Percentiles rank a stretch among this genome's conserved stretches.
phyloP scores from a whole-genome alignment of 176 grass and related monocot genomes.

The Oryza meridionalis region DNA sequence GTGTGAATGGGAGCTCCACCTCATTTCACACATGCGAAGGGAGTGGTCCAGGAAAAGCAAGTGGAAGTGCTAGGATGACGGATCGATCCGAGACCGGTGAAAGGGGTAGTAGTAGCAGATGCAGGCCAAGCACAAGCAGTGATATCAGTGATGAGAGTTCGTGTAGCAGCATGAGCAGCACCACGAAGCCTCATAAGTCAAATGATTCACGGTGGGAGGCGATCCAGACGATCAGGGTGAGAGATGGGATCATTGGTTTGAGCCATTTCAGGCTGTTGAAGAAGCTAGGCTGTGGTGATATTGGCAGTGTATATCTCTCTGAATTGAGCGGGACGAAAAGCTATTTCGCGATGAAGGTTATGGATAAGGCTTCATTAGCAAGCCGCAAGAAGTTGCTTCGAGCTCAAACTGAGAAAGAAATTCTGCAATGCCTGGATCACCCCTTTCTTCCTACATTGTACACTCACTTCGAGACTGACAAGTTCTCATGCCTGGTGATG shows the following conservation, averaged over 20 bases:
- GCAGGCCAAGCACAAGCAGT: slow-evolving; percentile 57
- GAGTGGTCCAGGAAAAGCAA: slow-evolving; percentile 36
- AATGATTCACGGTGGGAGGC: slow-evolving; percentile 62
- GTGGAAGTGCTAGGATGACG: slow-evolving; percentile 42
- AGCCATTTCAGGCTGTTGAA: slow-evolving; percentile 65
- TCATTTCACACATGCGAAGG: slow-evolving; percentile 46
- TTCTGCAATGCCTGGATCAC: slow-evolving; percentile 65
- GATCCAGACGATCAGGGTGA: slow-evolving; percentile 46
- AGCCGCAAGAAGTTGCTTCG: slow-evolving; percentile 64
- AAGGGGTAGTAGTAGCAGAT: slow-evolving; percentile 49
- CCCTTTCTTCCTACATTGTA: slow-evolving; percentile 71
- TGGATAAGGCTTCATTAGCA: slow-evolving; percentile 68
- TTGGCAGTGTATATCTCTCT: slow-evolving; percentile 65
- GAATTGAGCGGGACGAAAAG: slow-evolving; percentile 52
- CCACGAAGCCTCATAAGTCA: slow-evolving; percentile 57
- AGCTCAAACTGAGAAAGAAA: slow-evolving; percentile 71
- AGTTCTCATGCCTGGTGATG: slow-evolving; percentile 73
- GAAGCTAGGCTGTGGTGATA: slow-evolving; percentile 59
- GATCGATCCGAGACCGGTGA: slow-evolving; percentile 40
- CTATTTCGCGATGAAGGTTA: slow-evolving; percentile 68
- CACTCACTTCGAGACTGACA: slow-evolving; percentile 66
- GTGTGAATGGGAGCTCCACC: slow-evolving; percentile 34
- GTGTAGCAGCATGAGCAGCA: slow-evolving; percentile 60
- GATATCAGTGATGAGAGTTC: slow-evolving; percentile 67
- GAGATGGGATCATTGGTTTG: slow-evolving; percentile 50